Evolutionary conservation across 129 eudicot species (phyloP), one percentile per base, ranked within the genome.

Genomic region (Tanacetum coccineum): DNA sequence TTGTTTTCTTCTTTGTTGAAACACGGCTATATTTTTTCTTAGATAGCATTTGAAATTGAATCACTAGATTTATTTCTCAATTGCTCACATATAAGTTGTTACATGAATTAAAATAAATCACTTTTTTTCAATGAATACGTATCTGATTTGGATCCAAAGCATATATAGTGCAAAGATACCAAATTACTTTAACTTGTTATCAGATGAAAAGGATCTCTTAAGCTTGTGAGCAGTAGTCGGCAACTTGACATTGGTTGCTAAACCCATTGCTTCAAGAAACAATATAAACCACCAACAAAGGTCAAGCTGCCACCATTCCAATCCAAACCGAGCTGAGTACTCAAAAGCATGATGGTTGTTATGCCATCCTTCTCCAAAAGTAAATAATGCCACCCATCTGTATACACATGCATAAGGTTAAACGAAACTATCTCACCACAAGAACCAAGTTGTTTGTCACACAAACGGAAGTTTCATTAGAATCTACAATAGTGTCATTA

Each of bases 261-360:
- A 83, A 21, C 97, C 96, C 21, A 85, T 3, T 6, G 75, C 79
- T 73, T 87, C 75, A 51, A 91, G 93, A 68, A 85, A 73, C 63
- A 79, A 70, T 28, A 91, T 81, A 0, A 79, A 78, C 57, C 80
- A 91, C 97, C 97, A 91, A 60, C 96, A 83, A 77, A 68, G 62
- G 30, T 91, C 97, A 64, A 91, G 13, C 59, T 91, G 88, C 96
- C 96, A 91, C 97, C 97, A 91, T 71, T 91, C 88, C 7, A 91
- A 76, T 13, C 97, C 97, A 70, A 82, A 81, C 46, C 90, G 64
- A 12, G 97, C 97, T 1, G 97, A 91, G 67, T 81, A 85, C 57
- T 91, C 96, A 42, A 91, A 76, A 12, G 95, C 90, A 56, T 87
- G 95, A 61, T 87, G 95, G 47, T 87, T 87, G 74, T 87, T 87